Percentiles rank a stretch among this genome's conserved stretches.
Evolutionary conservation across 2,329 filamentous ascomycete genomes (phyloP).

Genomic region (Lojkania enalia): DNA sequence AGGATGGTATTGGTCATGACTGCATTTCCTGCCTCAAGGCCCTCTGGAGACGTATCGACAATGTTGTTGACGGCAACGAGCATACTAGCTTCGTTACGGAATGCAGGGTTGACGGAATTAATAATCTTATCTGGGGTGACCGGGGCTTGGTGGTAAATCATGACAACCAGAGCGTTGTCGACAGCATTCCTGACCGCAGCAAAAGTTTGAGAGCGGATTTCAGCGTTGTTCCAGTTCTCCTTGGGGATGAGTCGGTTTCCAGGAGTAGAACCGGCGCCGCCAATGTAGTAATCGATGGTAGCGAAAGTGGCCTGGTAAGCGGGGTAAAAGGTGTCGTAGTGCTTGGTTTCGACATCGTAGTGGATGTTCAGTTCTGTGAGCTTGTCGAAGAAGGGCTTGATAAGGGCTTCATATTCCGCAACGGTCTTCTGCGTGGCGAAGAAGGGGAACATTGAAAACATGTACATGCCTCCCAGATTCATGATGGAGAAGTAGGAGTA

Average conservation of each 20-base stretch:
- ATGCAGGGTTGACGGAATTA: constrained; percentile 37
- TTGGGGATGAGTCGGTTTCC: constrained; percentile 42
- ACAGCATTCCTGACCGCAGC: constrained; percentile 26
- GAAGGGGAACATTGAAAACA: constrained; percentile 33
- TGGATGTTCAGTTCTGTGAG: constrained; percentile 28
- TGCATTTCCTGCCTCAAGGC: constrained; percentile 25
- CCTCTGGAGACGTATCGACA: constrained; percentile 22
- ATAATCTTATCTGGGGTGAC: constrained; percentile 14
- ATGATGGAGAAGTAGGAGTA: constrained; percentile 34
- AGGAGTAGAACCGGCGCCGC: constrained; percentile 33
- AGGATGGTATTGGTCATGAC: constrained; percentile 27
- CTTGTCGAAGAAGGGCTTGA: constrained; percentile 30
- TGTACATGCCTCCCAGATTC: constrained; percentile 25
- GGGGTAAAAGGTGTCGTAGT: constrained; percentile 32
- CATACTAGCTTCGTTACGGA: constrained; percentile 30
- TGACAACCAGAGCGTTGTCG: constrained; percentile 25
- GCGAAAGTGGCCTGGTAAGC: constrained; percentile 37
- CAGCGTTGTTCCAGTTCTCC: constrained; percentile 32
- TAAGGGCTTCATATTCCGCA: constrained; percentile 24
- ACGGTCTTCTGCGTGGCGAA: constrained; percentile 33
- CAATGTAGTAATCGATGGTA: constrained; percentile 29
- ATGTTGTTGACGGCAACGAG: constrained; percentile 28
- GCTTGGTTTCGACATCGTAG: constrained; percentile 23
- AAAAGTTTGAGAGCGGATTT: constrained; percentile 31
- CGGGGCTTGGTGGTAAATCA: constrained; percentile 32